Evolutionary conservation across 208 protist species (phyloP).

Genomic region (Trypanosoma platydactyli): DNA sequence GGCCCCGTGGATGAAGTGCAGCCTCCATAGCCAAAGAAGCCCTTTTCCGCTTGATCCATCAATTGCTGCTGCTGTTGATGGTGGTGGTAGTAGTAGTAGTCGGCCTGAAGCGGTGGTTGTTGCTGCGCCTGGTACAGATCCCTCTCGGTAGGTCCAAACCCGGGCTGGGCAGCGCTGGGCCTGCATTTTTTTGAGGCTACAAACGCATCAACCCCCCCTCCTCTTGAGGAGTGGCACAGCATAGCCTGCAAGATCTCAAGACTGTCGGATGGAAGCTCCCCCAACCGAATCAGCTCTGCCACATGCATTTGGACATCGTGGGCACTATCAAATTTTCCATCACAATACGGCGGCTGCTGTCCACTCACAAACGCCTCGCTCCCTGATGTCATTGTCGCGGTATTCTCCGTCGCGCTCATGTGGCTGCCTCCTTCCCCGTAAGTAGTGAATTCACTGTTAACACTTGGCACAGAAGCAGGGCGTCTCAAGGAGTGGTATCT

Average conservation of each 20-base stretch:
- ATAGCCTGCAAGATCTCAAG: slow-evolving; percentile 29
- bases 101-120: not conserved
- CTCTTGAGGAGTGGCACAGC: slow-evolving; percentile 16
- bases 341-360: not conserved
- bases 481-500: not conserved
- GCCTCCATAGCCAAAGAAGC: slow-evolving; percentile 7
- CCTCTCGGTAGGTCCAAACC: not conserved
- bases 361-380: not conserved
- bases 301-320: slow-evolving; percentile 14
- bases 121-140: not conserved
- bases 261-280: slow-evolving; percentile 21
- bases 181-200: not conserved
- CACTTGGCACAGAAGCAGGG: not conserved
- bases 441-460: not conserved
- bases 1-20: not conserved
- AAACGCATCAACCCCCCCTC: slow-evolving; percentile 5
- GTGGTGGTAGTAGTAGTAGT: not conserved
- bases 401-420: not conserved
- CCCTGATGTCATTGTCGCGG: not conserved
- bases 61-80: slow-evolving; percentile 1
- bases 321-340: not conserved
- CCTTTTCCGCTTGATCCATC: not conserved
- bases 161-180: not conserved
- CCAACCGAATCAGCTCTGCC: slow-evolving; percentile 19
- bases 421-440: not conserved